Conservation (phyloP, 2,329 filamentous ascomycete species). For the Xylariaceae sp. region DNA sequence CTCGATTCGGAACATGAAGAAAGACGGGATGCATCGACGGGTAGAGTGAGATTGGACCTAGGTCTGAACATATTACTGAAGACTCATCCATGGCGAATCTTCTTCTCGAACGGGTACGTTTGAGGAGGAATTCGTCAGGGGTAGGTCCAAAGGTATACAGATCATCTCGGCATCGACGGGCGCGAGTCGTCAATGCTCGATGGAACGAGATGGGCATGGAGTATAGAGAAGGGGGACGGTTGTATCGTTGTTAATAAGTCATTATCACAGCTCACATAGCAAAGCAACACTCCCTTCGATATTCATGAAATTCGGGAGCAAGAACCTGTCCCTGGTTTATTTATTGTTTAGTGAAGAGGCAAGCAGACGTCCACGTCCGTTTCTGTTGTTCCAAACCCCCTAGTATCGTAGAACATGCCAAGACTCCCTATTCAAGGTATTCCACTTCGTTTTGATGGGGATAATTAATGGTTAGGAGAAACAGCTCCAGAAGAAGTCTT, state of each 20-base stretch:
- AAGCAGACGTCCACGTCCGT: neutral
- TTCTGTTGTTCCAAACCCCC: slow-evolving; percentile 1
- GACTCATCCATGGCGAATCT: no score
- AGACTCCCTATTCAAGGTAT: neutral
- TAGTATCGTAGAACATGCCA: slow-evolving; percentile 2
- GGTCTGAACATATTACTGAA: neutral
- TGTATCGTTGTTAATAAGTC: neutral
- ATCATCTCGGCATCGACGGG: neutral
- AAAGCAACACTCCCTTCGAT: neutral
- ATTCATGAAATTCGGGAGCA: neutral
- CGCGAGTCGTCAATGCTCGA: neutral
- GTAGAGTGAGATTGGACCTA: neutral
- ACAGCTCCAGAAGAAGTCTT: neutral
- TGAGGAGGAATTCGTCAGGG: no score
- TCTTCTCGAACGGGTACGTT: no score
- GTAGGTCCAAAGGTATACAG: neutral
- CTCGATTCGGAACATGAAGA: neutral
- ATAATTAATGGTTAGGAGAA: neutral
- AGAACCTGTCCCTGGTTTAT: no score
- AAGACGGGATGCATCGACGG: neutral
- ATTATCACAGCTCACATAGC: neutral
- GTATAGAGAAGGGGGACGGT: neutral
- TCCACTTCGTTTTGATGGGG: neutral
- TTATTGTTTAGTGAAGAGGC: no score
- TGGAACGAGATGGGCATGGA: neutral